A percentile compares a stretch with the other conserved stretches of the same genome.
Evolutionary conservation across 2,329 filamentous ascomycete genomes (phyloP).

Genomic region (Fonsecaea multimorphosa): DNA sequence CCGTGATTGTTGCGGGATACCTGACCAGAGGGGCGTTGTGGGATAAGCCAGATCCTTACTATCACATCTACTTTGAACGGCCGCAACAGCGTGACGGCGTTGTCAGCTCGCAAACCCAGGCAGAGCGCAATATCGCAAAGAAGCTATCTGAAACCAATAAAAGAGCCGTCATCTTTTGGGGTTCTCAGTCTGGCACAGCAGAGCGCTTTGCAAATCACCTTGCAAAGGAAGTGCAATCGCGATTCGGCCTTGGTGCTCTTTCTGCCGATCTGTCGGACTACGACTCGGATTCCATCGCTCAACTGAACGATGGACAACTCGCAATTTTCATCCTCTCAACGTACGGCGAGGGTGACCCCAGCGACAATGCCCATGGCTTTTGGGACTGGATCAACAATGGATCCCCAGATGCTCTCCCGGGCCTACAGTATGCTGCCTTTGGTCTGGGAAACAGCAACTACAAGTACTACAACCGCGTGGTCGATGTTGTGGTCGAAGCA

Average conservation of each 20-base stretch:
- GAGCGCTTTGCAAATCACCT: conserved; percentile 37
- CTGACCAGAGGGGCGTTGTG: conserved; percentile 53
- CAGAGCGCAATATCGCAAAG: conserved; percentile 52
- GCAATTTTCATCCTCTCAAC: conserved; percentile 91
- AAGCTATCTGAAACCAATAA: conserved; percentile 42
- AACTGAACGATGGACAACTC: conserved; percentile 80
- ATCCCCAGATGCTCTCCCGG: conserved; percentile 73
- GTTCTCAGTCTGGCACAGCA: conserved; percentile 38
- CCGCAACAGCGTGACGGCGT: conserved; percentile 52
- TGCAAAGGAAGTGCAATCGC: conserved; percentile 41
- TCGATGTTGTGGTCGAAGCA: conserved; percentile 79
- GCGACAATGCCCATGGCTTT: conserved; percentile 93
- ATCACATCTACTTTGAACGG: conserved; percentile 57
- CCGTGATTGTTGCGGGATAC: conserved; percentile 48
- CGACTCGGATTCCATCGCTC: conserved; percentile 84
- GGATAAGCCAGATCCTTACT: conserved; percentile 59
- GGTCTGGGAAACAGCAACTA: conserved; percentile 96
- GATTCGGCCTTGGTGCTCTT: conserved; percentile 93
- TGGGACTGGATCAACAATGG: conserved; percentile 74
- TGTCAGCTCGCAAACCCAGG: conserved; percentile 33
- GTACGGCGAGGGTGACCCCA: conserved; percentile 94
- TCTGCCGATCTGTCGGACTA: conserved; percentile 93
- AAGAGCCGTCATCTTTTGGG: conserved; percentile 63
- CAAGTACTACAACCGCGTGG: conserved; percentile 95
- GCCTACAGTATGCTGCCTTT: conserved; percentile 78